These are phyloP conservation scores for Ophidiomyces ophidiicola DNA, from an alignment of 2,329 filamentous ascomycete genomes.

Conservation along the genomic window DNA sequence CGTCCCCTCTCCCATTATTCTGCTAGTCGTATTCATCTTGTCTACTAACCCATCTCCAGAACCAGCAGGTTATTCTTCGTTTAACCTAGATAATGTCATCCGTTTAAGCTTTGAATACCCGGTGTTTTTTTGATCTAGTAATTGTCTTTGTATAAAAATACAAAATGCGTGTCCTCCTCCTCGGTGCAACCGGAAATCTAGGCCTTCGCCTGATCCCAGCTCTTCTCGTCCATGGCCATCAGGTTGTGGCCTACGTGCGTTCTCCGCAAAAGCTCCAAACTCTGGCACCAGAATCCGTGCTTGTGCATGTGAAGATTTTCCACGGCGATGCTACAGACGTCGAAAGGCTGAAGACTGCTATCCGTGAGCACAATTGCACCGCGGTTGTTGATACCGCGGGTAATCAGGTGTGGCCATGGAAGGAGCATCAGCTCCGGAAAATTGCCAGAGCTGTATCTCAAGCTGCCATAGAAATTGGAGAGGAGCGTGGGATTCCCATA, in stretches of 20 bases:
- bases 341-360: slow-evolving; percentile 24
- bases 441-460: slow-evolving; percentile 24
- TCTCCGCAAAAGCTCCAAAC: slow-evolving; percentile 29
- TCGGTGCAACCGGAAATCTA: slow-evolving; percentile 32
- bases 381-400: slow-evolving; percentile 33
- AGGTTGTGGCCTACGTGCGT: slow-evolving; percentile 31
- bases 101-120: too few species aligned
- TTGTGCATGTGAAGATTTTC: slow-evolving; percentile 25
- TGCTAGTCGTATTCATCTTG: too few species aligned
- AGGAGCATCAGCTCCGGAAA: slow-evolving; percentile 28
- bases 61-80: too few species aligned
- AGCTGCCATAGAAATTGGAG: slow-evolving; percentile 25
- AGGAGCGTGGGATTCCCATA: slow-evolving; percentile 25
- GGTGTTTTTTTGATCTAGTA: too few species aligned
- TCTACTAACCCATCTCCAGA: too few species aligned
- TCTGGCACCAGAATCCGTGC: slow-evolving; percentile 25
- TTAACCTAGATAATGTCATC: too few species aligned
- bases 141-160: too few species aligned
- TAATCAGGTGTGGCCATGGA: slow-evolving; percentile 29
- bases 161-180: slow-evolving; percentile 31
- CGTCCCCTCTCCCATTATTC: too few species aligned
- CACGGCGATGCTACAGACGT: slow-evolving; percentile 31
- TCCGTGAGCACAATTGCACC: slow-evolving; percentile 29
- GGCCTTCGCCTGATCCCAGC: slow-evolving; percentile 28
- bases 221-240: slow-evolving; percentile 26